phyloP scores from a whole-genome alignment of 441 rosid genomes.

The Gossypium lobatum region DNA sequence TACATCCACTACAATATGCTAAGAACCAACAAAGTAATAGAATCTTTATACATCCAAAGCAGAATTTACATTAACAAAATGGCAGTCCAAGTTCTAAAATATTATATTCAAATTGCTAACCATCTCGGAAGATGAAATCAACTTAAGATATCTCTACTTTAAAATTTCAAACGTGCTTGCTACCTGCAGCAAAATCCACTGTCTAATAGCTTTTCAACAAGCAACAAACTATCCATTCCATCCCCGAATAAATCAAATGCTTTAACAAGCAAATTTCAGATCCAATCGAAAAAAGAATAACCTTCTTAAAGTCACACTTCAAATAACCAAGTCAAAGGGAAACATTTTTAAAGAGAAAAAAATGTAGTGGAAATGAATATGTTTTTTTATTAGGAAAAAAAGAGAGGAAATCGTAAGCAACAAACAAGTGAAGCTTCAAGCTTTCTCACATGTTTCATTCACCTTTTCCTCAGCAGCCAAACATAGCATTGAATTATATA shows the following conservation, averaged over 20 bases:
- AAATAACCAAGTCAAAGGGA: not conserved
- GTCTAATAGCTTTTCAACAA: not conserved
- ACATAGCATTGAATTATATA: conserved; percentile 3
- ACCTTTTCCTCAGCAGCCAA: conserved; percentile 20
- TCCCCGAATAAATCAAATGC: not conserved
- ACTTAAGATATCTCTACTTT: not conserved
- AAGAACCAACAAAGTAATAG: not conserved
- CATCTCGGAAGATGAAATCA: conserved; percentile 6
- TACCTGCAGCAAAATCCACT: not conserved
- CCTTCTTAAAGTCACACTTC: conserved; percentile 6
- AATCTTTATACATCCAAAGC: not conserved
- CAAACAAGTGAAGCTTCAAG: conserved; percentile 13
- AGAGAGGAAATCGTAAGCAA: not conserved
- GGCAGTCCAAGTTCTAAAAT: not conserved
- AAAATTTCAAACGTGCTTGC: not conserved
- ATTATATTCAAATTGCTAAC: not conserved
- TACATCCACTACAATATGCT: not conserved
- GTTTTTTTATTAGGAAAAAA: not conserved
- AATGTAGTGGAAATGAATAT: not conserved
- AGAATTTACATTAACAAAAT: not conserved
- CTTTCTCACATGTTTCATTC: conserved; percentile 2
- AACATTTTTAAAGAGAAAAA: not conserved
- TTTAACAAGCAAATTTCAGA: not conserved
- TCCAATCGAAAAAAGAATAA: not conserved
- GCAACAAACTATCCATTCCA: not conserved